These are phyloP conservation scores for Zygotorulaspora danielsina DNA, from an alignment of 805 yeast species.

Conservation along the genomic window DNA sequence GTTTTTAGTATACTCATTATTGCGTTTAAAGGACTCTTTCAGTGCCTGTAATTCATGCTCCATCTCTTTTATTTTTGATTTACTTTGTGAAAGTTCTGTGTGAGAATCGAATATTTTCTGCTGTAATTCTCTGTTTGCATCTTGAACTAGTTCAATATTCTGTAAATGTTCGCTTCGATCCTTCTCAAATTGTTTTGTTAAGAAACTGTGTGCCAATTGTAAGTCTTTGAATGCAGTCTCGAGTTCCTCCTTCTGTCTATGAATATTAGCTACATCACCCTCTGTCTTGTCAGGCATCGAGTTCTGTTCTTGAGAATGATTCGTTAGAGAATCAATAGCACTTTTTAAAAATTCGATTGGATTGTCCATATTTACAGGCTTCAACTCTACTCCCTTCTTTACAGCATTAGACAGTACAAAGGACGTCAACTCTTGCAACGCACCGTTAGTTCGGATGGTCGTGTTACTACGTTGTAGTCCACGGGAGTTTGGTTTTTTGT, in stretches of 20 bases:
- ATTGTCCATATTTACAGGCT: conserved; percentile 23
- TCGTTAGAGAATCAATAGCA: conserved; percentile 23
- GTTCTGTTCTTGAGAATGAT: background rate
- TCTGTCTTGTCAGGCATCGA: conserved; percentile 11
- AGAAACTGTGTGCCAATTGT: conserved; percentile 65
- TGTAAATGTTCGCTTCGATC: conserved; percentile 54
- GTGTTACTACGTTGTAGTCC: conserved; percentile 9
- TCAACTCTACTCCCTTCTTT: conserved; percentile 28
- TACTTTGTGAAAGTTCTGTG: conserved; percentile 36
- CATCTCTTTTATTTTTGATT: conserved; percentile 35
- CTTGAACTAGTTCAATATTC: conserved; percentile 49
- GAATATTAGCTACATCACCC: background rate
- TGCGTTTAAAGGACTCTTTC: conserved; percentile 24
- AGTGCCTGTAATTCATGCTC: conserved; percentile 38
- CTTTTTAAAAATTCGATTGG: conserved; percentile 29
- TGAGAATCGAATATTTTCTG: conserved; percentile 44
- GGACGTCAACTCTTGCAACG: conserved; percentile 31
- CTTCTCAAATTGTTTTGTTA: conserved; percentile 63
- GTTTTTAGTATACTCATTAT: conserved; percentile 34
- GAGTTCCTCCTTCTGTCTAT: conserved; percentile 28
- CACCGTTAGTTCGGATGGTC: conserved; percentile 6
- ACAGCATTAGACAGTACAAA: conserved; percentile 31
- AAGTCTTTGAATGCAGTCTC: conserved; percentile 63
- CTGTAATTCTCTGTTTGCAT: conserved; percentile 48
- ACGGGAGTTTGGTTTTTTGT: background rate